Base-by-base conservation (phyloP, 768 basidiomycete genomes). In the Lactarius trivialis region DNA sequence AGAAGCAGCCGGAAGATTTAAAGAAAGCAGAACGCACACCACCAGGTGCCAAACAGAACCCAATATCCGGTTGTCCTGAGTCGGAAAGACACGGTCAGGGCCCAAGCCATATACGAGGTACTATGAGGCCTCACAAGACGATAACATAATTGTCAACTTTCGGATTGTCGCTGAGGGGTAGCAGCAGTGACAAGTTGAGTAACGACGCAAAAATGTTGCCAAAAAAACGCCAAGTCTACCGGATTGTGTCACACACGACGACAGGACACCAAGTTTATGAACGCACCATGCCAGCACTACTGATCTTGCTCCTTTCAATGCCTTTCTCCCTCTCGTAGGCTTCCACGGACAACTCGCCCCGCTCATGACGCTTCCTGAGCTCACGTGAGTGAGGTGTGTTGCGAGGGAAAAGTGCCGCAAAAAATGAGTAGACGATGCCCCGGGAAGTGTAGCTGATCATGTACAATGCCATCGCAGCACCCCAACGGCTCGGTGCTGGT, bases 1-100 rank as follows among this genome's bases (percentile, higher is more conserved):
- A 7, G 8, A 34, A 1, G 37, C 15, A 1, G 37, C 15, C 37
- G 1, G 17, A 6, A 15, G 28, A 15, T 37, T 15, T 37, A 37
- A 5, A 37, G 37, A 21, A 39, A 43, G 12, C 19, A 51, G 41
- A 1, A 73, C 86, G 53, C 74, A 91, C 89, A 91, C 92, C 92
- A 95, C 85, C 91, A 93, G 55, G 91, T 84, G 9, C 91, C 91
- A 8, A 79, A 77, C 0, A 92, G 51, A 11, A 93, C 87, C 90
- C 88, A 87, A 65, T 91, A 90, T 0, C 76, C 78, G 61, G 85
- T 91, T n/a, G 82, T 85, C 24, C 88, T 88, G 37, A 1, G 6
- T 37, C 4, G 37, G 4, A 36, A 17, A 37, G 15, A 3, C 6
- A 37, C 37, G 37, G 15, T 37, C 15, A 37, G 11, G 37, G 37